Evolutionary conservation across 495 filamentous ascomycete genomes (phyloP), one percentile per base, ranked within the genome.

Genomic region (Aspergillus heteromorphus): DNA sequence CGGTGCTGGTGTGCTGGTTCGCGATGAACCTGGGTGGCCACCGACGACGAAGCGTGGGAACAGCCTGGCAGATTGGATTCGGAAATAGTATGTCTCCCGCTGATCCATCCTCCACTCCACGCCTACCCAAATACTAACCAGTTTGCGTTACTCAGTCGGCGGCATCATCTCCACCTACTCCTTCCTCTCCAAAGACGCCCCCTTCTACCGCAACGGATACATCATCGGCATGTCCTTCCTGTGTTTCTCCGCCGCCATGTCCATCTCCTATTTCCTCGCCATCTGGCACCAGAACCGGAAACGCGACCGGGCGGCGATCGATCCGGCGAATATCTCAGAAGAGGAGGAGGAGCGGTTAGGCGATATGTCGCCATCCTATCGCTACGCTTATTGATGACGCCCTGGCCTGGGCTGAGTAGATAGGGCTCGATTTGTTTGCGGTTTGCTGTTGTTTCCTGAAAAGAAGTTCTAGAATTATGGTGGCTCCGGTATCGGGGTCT

Each of bases 1-100:
- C 87, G 0, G 77, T 92, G 6, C 74, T 87, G 16, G 78, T 91
- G 0, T 95, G 88, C 65, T 96, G 89, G 88, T 93, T 90, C 70
- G 87, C 84, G 57, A 92, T 91, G 80, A 93, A 92, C 56, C 73
- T 92, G 10, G 85, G 86, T 0, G 88, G 89, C 0, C 91, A 96
- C 65, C 86, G 88, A 41, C 78, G 88, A 0, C 75, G 88, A 6
- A 73, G 83, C 20, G 83, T 96, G 0, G 91, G 89, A 3, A 80
- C 81, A 6, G 91, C 87, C 4, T 93, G 84, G 83, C 89, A 92
- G 63, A 75, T 95, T 45, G 88, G 85, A 0, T 91, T 91, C 60
- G 90, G 91, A 13, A 95, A 95, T 59, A 84, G 91, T 55, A 55
- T 29, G 58, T 56, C 19, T 6, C 1, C 17, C 13, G 0, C 11